Evolutionary conservation across 805 yeast species (phyloP).

Genomic region (Spathaspora passalidarum): DNA sequence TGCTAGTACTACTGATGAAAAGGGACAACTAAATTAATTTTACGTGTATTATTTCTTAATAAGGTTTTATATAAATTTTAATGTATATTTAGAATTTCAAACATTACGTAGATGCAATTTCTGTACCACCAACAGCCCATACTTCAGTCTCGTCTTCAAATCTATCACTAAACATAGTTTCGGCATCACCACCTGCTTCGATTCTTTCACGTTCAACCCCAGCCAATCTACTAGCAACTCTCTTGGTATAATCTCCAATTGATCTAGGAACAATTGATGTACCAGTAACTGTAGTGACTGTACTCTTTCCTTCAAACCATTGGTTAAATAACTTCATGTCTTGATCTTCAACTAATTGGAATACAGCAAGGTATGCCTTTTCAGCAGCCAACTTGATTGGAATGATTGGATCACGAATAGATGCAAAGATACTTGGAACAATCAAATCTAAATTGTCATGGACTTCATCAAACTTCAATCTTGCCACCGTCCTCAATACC

Average conservation of each 20-base stretch:
- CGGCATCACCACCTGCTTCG: conserved; percentile 87
- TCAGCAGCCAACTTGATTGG: conserved; percentile 95
- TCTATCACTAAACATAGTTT: conserved; percentile 78
- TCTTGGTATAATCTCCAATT: conserved; percentile 80
- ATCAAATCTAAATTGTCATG: conserved; percentile 53
- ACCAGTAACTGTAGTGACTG: conserved; percentile 42
- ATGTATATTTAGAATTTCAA: no score
- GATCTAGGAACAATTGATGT: conserved; percentile 60
- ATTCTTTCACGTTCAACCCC: conserved; percentile 83
- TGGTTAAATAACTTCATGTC: conserved; percentile 48
- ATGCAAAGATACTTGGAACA: conserved; percentile 72
- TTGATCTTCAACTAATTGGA: conserved; percentile 68
- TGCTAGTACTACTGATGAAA: neutral
- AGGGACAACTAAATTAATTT: neutral
- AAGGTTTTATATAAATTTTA: neutral
- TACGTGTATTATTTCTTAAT: conserved; percentile 1
- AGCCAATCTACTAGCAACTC: conserved; percentile 88
- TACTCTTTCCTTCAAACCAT: conserved; percentile 57
- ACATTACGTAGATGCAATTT: conserved; percentile 14
- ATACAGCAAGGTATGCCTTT: conserved; percentile 74
- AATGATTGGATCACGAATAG: conserved; percentile 83
- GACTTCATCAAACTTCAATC: conserved; percentile 50
- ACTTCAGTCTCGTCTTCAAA: conserved; percentile 84
- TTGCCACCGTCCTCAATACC: conserved; percentile 68
- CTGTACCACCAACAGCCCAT: conserved; percentile 83